phyloP scores from a whole-genome alignment of 495 filamentous ascomycete species.

The Monascus purpureus region DNA sequence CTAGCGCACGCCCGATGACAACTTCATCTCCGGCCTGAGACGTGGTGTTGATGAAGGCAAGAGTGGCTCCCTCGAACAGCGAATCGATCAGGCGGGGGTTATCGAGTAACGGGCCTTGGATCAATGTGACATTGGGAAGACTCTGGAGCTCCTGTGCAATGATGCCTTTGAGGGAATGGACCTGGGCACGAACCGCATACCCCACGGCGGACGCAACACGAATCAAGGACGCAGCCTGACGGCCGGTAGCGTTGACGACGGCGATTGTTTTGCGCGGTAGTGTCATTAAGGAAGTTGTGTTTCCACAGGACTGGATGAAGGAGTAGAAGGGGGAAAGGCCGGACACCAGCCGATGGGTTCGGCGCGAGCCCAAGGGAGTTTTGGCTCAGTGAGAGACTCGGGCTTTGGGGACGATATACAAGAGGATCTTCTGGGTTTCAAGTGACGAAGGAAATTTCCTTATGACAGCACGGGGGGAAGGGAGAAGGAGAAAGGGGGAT shows the following conservation, averaged over 20 bases:
- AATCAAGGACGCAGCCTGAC: conserved; percentile 87
- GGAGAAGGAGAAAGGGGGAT: too few species aligned
- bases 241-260: conserved; percentile 82
- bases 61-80: conserved; percentile 69
- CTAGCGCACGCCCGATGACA: conserved; percentile 70
- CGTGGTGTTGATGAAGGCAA: conserved; percentile 97
- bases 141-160: conserved; percentile 68
- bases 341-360: conserved; percentile 1
- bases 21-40: conserved; percentile 87
- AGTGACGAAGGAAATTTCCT: too few species aligned
- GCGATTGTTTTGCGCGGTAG: conserved; percentile 62
- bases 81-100: conserved; percentile 50
- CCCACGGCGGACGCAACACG: conserved; percentile 85
- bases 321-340: not conserved
- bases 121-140: conserved; percentile 71
- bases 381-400: too few species aligned
- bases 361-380: conserved; percentile 1
- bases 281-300: conserved; percentile 28
- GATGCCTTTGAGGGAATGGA: conserved; percentile 67
- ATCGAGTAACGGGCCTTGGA: conserved; percentile 71
- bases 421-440: too few species aligned
- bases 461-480: too few species aligned
- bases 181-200: conserved; percentile 78
- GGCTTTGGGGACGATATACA: too few species aligned
- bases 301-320: too few species aligned